Evolutionary conservation across 2,329 filamentous ascomycete species (phyloP).

Genomic region (Coniochaeta hoffmannii): DNA sequence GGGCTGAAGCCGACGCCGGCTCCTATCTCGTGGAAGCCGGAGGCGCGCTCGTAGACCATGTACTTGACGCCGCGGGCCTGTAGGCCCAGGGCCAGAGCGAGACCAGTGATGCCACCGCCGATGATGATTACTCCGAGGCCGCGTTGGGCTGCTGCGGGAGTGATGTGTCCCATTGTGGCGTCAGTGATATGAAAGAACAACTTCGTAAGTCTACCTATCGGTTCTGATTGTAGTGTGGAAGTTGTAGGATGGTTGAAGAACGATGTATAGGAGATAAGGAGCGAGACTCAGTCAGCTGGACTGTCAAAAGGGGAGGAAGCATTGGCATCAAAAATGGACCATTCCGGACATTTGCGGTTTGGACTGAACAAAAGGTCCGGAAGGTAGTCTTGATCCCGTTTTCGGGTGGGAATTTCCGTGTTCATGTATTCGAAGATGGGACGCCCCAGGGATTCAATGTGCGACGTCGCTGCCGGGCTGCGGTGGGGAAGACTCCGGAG

Average conservation of each 20-base stretch:
- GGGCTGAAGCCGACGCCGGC: slow-evolving; percentile 44
- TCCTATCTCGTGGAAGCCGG: slow-evolving; percentile 35
- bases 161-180: background rate
- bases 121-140: slow-evolving; percentile 34
- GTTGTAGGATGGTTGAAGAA: no score
- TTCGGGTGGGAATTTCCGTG: background rate
- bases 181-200: background rate
- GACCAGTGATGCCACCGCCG: slow-evolving; percentile 43
- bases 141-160: background rate
- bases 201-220: no score
- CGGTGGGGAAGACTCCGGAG: background rate
- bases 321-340: no score
- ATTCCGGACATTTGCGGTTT: no score
- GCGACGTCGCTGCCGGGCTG: background rate
- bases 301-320: no score
- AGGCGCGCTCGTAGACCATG: slow-evolving; percentile 38
- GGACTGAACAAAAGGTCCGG: background rate
- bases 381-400: background rate
- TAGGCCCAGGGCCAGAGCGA: slow-evolving; percentile 39
- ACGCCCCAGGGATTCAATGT: background rate
- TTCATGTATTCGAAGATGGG: background rate
- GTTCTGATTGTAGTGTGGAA: no score
- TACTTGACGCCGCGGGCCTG: slow-evolving; percentile 32
- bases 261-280: no score
- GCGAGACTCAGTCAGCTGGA: no score